Base-by-base conservation (phyloP, 2,329 filamentous ascomycete species). In the Mycosphaerella arachidis region DNA sequence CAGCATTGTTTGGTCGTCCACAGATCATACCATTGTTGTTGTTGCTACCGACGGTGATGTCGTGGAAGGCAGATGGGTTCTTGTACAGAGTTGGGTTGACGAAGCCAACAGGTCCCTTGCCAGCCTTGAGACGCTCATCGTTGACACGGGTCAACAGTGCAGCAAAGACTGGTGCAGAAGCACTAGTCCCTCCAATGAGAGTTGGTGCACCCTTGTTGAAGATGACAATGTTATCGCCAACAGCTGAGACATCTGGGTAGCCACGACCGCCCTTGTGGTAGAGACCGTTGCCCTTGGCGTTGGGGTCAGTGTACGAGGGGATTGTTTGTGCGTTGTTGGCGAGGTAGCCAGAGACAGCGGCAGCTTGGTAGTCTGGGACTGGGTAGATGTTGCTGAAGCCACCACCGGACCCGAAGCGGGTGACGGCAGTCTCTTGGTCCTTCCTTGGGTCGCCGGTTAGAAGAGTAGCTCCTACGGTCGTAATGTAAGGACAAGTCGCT, bases 211-310 rank as follows among this genome's bases (percentile, higher is more conserved):
- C 62, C 31, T 45, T 60, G 33, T 59, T 67, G 60, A 63, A 66
- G 53, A 63, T 61, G 50, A 64, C 51, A 62, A 70, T 58, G 46
- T 71, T 71, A 46, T 67, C 67, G n/a, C 69, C 70, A 18, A 68
- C 65, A 29, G 70, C 70, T 35, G 62, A 62, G 57, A 74, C 66
- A 57, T 83, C 81, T 0, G 81, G 81, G 63, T 76, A 81, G 0
- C 59, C 66, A 33, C 67, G 62, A 35, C 68, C 68, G 51, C 40
- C 59, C 46, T 53, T 56, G 62, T 69, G 70, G 67, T 68, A 63
- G 18, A 58, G 56, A 46, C 62, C 76, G 46, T 79, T 79, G 51
- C 80, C 81, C 68, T 85, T 85, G 3, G 79, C 82, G 64, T 84
- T 80, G 33, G 77, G 79, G 61, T 84, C 72, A 69, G 53, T 78